Evolutionary conservation across 495 filamentous ascomycete genomes (phyloP).

Genomic region (Cudoniella acicularis): DNA sequence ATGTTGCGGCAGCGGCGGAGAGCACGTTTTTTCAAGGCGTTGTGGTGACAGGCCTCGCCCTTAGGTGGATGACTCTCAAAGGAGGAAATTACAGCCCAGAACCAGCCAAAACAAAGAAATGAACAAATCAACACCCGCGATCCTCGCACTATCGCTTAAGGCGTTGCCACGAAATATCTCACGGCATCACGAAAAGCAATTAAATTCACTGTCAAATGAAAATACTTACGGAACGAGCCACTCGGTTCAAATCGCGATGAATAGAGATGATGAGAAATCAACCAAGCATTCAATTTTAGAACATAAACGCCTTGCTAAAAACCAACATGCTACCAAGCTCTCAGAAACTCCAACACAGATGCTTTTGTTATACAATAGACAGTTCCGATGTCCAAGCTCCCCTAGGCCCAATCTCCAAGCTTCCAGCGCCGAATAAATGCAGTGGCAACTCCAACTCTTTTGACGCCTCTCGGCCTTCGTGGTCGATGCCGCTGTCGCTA

Average conservation of each 20-base stretch:
- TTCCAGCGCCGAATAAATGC: slow-evolving; percentile 18
- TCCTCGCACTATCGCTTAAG: no score
- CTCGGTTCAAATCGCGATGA: neutral
- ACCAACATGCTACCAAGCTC: slow-evolving; percentile 1
- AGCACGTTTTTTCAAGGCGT: no score
- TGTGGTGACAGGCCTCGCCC: no score
- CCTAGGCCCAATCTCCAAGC: neutral
- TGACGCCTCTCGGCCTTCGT: neutral
- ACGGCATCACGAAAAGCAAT: no score
- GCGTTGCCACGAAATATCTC: no score
- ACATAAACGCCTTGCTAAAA: neutral
- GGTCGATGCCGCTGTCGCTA: neutral
- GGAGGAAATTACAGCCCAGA: no score
- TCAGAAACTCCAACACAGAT: slow-evolving; percentile 11
- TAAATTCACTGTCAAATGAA: no score
- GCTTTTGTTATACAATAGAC: slow-evolving; percentile 6
- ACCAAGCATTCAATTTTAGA: neutral
- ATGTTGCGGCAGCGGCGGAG: no score
- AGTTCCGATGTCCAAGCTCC: neutral
- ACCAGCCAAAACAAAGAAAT: no score
- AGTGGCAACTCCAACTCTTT: neutral
- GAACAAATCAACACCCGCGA: no score
- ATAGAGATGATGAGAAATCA: neutral
- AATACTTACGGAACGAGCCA: no score
- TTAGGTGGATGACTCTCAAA: no score